These are phyloP conservation scores for Chlamydomonas sphaeroides DNA, from an alignment of 139 green algal genomes.

Conservation along the genomic window DNA sequence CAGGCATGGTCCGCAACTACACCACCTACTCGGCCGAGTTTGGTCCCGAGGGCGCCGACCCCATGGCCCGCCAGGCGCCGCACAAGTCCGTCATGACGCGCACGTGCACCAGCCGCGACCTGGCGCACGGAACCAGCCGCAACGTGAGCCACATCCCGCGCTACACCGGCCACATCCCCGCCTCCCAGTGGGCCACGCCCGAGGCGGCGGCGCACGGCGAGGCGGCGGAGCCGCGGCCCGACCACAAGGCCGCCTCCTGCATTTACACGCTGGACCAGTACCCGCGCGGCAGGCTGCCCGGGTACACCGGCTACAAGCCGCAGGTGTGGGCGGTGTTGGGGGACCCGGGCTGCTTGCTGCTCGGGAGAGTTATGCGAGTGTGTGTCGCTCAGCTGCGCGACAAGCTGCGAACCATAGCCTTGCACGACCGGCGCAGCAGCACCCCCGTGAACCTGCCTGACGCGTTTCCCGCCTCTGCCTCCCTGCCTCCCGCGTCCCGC, in stretches of 20 bases:
- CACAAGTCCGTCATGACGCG: constrained; percentile 48
- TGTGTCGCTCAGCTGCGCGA: too few species aligned
- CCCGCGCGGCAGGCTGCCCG: constrained; percentile 52
- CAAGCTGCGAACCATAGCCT: too few species aligned
- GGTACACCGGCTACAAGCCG: constrained; percentile 66
- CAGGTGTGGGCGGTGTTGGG: too few species aligned
- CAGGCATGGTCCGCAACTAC: constrained; percentile 38
- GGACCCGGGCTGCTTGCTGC: too few species aligned
- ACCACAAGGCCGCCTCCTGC: constrained; percentile 54
- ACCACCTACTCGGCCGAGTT: constrained; percentile 45
- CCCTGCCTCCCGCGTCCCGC: too few species aligned
- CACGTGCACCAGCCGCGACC: constrained; percentile 46
- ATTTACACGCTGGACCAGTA: constrained; percentile 67
- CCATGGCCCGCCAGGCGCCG: constrained; percentile 49
- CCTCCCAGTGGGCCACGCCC: constrained; percentile 34
- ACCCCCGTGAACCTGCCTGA: too few species aligned
- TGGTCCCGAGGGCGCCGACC: constrained; percentile 50
- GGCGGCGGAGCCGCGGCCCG: constrained; percentile 44
- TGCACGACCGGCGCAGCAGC: too few species aligned
- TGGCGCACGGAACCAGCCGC: constrained; percentile 65
- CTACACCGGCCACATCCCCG: constrained; percentile 68
- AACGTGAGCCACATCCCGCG: constrained; percentile 62
- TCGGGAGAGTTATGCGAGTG: too few species aligned
- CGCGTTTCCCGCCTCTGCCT: too few species aligned
- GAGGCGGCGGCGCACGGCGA: constrained; percentile 27